Conservation (phyloP, 2,329 filamentous ascomycete species). For the Zalaria sp. region DNA sequence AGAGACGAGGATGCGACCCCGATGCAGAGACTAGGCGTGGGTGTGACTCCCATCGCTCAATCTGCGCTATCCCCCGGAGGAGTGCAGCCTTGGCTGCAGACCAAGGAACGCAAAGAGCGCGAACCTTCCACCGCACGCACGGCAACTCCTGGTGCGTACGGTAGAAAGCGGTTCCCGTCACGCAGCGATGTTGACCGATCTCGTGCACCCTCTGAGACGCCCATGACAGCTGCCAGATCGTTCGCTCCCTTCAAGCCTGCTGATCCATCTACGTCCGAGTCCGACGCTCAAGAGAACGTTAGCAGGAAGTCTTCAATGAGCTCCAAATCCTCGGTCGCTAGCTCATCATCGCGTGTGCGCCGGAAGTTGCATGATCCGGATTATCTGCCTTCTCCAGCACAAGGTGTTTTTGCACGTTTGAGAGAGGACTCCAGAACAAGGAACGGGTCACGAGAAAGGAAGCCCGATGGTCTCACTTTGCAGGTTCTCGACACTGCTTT, state of each 20-base stretch:
- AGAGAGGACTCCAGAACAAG: constrained; percentile 48
- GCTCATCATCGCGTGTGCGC: not conserved
- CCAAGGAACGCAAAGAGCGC: constrained; percentile 17
- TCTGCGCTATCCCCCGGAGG: constrained; percentile 53
- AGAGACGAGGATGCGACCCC: constrained; percentile 54
- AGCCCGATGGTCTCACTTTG: constrained; percentile 53
- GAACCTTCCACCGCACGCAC: constrained; percentile 43
- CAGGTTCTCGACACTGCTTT: constrained; percentile 30
- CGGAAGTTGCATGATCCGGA: constrained; percentile 19
- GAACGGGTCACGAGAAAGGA: constrained; percentile 63
- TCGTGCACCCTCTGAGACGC: constrained; percentile 44
- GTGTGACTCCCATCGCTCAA: constrained; percentile 73
- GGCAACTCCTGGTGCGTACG: constrained; percentile 45
- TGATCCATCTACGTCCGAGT: not conserved
- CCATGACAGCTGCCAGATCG: constrained; percentile 51
- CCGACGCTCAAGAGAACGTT: constrained; percentile 2
- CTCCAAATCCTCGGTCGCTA: not conserved
- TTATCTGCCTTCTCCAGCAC: constrained; percentile 54
- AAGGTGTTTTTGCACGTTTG: constrained; percentile 46
- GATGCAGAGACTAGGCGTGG: constrained; percentile 39
- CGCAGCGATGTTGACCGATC: constrained; percentile 26
- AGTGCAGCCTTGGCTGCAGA: constrained; percentile 21
- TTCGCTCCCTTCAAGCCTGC: constrained; percentile 1
- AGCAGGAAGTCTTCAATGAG: constrained; percentile 10
- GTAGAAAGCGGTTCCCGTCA: constrained; percentile 55